phyloP scores from a whole-genome alignment of 768 basidiomycete genomes.

The Suillus weaverae region DNA sequence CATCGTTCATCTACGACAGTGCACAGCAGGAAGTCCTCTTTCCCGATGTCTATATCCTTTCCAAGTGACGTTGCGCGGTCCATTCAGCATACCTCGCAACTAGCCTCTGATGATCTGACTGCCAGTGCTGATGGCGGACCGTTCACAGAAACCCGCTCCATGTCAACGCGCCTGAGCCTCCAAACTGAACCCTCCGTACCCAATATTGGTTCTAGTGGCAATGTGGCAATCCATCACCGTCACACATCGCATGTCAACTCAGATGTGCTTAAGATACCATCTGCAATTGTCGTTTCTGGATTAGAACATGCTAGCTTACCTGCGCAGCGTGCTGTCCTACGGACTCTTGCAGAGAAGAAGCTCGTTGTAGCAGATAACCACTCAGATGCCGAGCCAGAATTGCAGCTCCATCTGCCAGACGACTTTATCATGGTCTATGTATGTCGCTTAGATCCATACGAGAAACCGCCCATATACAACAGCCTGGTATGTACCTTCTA shows the following conservation, averaged over 20 bases:
- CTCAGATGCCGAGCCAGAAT: slow-evolving; percentile 1
- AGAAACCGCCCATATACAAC: slow-evolving; percentile 66
- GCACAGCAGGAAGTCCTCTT: slow-evolving; percentile 27
- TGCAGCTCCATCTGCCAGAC: slow-evolving; percentile 46
- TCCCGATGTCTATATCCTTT: slow-evolving; percentile 23
- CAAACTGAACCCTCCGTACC: slow-evolving; percentile 18
- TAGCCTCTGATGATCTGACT: slow-evolving; percentile 13
- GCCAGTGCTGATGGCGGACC: slow-evolving; percentile 6
- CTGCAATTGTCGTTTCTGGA: slow-evolving; percentile 66
- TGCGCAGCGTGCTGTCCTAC: slow-evolving; percentile 58
- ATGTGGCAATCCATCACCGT: slow-evolving; percentile 7
- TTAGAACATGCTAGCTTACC: slow-evolving; percentile 59
- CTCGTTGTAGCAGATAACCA: slow-evolving; percentile 40
- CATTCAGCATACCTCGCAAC: slow-evolving; percentile 14
- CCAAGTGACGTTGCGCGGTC: slow-evolving; percentile 21
- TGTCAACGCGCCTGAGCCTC: slow-evolving; percentile 13
- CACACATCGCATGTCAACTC: slow-evolving; percentile 18
- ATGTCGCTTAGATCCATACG: slow-evolving; percentile 60
- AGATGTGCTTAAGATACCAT: slow-evolving; percentile 42
- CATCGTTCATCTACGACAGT: slow-evolving; percentile 22
- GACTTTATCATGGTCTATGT: slow-evolving; percentile 75
- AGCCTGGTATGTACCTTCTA: slow-evolving; percentile 52
- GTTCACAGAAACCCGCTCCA: background rate
- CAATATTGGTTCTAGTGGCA: slow-evolving; percentile 13
- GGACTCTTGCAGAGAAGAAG: slow-evolving; percentile 50